A percentile compares a stretch with the other conserved stretches of the same genome.
Conservation (phyloP, 805 yeast genomes). For the Scheffersomyces lignosus region DNA sequence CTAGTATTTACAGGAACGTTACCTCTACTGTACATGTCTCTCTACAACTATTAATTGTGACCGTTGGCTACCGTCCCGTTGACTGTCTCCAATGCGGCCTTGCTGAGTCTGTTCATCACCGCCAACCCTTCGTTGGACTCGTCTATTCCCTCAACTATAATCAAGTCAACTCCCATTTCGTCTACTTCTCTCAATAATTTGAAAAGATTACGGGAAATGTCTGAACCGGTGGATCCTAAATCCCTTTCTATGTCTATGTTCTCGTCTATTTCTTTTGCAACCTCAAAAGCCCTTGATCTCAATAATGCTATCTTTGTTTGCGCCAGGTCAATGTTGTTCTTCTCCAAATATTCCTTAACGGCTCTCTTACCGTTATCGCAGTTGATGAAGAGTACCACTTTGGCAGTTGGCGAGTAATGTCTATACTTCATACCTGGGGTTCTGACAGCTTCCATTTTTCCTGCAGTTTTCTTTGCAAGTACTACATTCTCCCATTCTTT, state of each 20-base stretch:
- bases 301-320: conserved; percentile 52
- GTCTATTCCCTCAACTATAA: conserved; percentile 80
- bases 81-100: conserved; percentile 69
- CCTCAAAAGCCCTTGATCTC: conserved; percentile 38
- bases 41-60: too few species aligned
- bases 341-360: conserved; percentile 24
- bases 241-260: conserved; percentile 26
- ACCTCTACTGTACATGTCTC: too few species aligned
- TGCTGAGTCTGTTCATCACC: conserved; percentile 84
- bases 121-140: conserved; percentile 86
- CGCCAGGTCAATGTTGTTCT: conserved; percentile 9
- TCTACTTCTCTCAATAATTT: conserved; percentile 74
- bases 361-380: conserved; percentile 44
- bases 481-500: conserved; percentile 60
- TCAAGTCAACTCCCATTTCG: conserved; percentile 61
- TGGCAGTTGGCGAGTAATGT: conserved; percentile 91
- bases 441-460: conserved; percentile 63
- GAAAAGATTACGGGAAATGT: conserved; percentile 77
- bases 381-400: conserved; percentile 64
- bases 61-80: too few species aligned
- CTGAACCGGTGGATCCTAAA: conserved; percentile 49
- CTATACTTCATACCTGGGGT: conserved; percentile 99
- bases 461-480: conserved; percentile 67
- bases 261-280: conserved; percentile 15
- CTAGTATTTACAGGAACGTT: too few species aligned